Evolutionary conservation across 2,329 filamentous ascomycete species (phyloP).

Genomic region (Hymenoscyphus salicellus): DNA sequence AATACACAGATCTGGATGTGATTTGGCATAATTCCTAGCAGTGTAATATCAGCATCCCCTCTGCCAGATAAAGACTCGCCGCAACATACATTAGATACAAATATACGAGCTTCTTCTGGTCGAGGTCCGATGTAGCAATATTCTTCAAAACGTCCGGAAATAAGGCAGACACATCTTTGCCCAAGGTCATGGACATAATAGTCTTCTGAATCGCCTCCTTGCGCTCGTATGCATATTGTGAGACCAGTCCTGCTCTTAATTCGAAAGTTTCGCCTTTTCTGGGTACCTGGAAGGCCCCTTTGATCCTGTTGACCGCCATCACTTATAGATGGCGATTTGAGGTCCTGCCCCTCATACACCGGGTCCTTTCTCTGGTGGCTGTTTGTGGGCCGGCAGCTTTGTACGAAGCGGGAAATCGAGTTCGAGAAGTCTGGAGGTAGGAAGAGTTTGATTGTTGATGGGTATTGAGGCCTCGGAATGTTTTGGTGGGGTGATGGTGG

Average conservation of each 20-base stretch:
- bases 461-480: background rate
- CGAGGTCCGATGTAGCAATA: conserved; percentile 88
- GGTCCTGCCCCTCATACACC: conserved; percentile 38
- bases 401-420: conserved; percentile 12
- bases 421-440: conserved; percentile 5
- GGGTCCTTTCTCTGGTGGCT: conserved; percentile 23
- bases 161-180: conserved; percentile 94
- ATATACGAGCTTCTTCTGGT: conserved; percentile 99
- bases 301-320: conserved; percentile 96
- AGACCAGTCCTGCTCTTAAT: conserved; percentile 89
- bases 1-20: conserved; percentile 96
- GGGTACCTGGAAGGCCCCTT: conserved; percentile 87
- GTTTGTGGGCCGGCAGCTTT: conserved; percentile 26
- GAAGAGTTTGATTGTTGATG: background rate
- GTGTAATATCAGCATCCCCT: conserved; percentile 18
- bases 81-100: conserved; percentile 80
- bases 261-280: conserved; percentile 98
- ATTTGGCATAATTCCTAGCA: conserved; percentile 95
- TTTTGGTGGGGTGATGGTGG: conserved; percentile 1
- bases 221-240: conserved; percentile 98
- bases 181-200: conserved; percentile 99
- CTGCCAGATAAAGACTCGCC: background rate
- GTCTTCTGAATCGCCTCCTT: conserved; percentile 99
- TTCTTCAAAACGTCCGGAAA: conserved; percentile 99
- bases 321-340: conserved; percentile 40